Conservation (phyloP, 2,329 filamentous ascomycete species). For the Blastomyces percursus region DNA sequence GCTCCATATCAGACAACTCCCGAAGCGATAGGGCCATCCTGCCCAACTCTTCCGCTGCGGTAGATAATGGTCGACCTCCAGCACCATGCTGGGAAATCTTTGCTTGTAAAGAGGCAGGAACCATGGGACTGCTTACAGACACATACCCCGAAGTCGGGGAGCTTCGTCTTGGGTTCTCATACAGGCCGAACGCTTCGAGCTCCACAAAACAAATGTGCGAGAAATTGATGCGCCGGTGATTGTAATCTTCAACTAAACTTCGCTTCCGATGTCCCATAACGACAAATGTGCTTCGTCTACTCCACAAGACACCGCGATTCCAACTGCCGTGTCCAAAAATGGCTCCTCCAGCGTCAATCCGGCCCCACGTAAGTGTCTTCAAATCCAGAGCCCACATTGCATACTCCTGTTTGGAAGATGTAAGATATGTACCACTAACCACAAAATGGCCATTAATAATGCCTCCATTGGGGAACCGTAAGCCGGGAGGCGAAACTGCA, state of each 20-base stretch:
- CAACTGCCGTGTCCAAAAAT: slow-evolving; percentile 96
- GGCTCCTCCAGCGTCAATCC: slow-evolving; percentile 86
- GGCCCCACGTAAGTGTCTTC: slow-evolving; percentile 78
- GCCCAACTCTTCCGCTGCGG: slow-evolving; percentile 74
- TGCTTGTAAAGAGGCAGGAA: slow-evolving; percentile 44
- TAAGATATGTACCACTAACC: slow-evolving; percentile 93
- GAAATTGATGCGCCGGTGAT: slow-evolving; percentile 95
- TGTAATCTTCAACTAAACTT: slow-evolving; percentile 94
- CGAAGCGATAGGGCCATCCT: slow-evolving; percentile 64
- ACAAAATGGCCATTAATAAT: slow-evolving; percentile 95
- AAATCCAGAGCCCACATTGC: slow-evolving; percentile 91
- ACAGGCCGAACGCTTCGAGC: slow-evolving; percentile 90
- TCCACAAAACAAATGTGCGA: slow-evolving; percentile 95
- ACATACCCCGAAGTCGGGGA: slow-evolving; percentile 71
- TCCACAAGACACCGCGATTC: slow-evolving; percentile 93
- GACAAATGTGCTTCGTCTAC: slow-evolving; percentile 85
- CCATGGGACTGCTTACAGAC: slow-evolving; percentile 65
- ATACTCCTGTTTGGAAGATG: slow-evolving; percentile 96
- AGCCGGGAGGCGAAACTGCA: slow-evolving; percentile 74
- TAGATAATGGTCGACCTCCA: slow-evolving; percentile 64
- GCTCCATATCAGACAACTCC: slow-evolving; percentile 95
- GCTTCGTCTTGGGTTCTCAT: slow-evolving; percentile 80
- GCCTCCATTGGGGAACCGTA: slow-evolving; percentile 91
- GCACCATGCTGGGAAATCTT: slow-evolving; percentile 46
- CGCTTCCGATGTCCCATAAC: slow-evolving; percentile 89